phyloP scores from a whole-genome alignment of 805 yeast species.

The Suhomyces faveliae region DNA sequence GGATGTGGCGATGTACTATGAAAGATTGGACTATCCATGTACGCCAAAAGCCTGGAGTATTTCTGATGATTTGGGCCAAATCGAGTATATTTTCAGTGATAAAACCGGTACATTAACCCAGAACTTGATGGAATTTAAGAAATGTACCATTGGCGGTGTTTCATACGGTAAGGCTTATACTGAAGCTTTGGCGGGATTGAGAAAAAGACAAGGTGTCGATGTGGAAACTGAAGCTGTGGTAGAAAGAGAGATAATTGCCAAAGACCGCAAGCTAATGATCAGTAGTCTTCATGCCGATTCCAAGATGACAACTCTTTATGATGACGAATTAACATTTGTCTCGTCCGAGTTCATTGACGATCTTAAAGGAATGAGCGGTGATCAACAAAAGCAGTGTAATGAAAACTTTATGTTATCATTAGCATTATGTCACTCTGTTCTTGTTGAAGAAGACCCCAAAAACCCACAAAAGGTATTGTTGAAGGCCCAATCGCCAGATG shows the following conservation, averaged over 20 bases:
- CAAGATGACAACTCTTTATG: conserved; percentile 22
- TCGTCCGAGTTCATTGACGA: conserved; percentile 67
- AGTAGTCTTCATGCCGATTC: conserved; percentile 29
- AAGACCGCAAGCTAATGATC: conserved; percentile 51
- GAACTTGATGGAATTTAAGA: conserved; percentile 79
- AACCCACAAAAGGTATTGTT: conserved; percentile 55
- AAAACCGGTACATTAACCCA: conserved; percentile 84
- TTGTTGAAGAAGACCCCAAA: conserved; percentile 63
- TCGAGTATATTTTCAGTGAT: conserved; percentile 78
- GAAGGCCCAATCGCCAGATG: conserved; percentile 85
- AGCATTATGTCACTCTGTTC: conserved; percentile 77
- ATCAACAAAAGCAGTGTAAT: conserved; percentile 52
- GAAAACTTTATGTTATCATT: conserved; percentile 76
- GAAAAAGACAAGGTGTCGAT: conserved; percentile 64
- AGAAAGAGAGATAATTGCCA: conserved; percentile 40
- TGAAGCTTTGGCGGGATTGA: conserved; percentile 71
- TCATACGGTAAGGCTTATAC: conserved; percentile 75
- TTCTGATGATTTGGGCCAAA: conserved; percentile 81
- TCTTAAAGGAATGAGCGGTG: conserved; percentile 50
- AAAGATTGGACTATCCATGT: conserved; percentile 68
- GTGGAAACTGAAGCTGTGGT: conserved; percentile 47
- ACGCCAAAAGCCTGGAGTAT: conserved; percentile 81
- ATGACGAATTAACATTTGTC: conserved; percentile 67
- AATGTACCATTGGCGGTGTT: conserved; percentile 66
- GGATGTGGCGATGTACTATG: conserved; percentile 69